phyloP scores from a whole-genome alignment of 257 asterid species.

The Ligustrum vulgare region DNA sequence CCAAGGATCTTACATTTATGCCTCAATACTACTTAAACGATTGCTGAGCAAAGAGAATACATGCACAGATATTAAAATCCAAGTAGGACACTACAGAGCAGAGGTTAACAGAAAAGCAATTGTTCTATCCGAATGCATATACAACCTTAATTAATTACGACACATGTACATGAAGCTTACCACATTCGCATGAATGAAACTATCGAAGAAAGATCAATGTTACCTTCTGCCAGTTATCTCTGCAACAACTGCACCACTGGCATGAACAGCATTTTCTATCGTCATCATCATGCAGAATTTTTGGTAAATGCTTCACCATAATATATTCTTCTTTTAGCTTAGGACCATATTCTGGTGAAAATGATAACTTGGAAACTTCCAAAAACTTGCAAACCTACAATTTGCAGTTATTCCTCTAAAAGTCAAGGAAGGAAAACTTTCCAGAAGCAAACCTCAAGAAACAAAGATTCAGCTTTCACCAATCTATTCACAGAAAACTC shows the following conservation, averaged over 20 bases:
- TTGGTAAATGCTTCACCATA: conserved; percentile 88
- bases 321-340: conserved; percentile 87
- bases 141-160: neutral
- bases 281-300: conserved; percentile 35
- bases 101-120: conserved; percentile 2
- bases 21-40: neutral
- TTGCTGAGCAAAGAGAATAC: neutral
- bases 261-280: conserved; percentile 63
- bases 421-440: conserved; percentile 19
- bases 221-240: conserved; percentile 98
- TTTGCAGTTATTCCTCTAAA: conserved; percentile 17
- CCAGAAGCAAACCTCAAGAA: neutral
- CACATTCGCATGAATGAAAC: conserved; percentile 18
- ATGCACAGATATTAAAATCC: neutral
- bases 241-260: conserved; percentile 74
- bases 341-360: conserved; percentile 93
- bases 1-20: neutral
- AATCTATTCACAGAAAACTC: neutral
- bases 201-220: conserved; percentile 22
- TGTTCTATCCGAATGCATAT: neutral
- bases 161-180: neutral
- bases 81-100: conserved; percentile 5
- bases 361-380: conserved; percentile 89
- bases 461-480: conserved; percentile 2
- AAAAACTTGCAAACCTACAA: conserved; percentile 82